Base-by-base conservation (phyloP, 2,329 filamentous ascomycete genomes). In the Hypoxylon sp. region DNA sequence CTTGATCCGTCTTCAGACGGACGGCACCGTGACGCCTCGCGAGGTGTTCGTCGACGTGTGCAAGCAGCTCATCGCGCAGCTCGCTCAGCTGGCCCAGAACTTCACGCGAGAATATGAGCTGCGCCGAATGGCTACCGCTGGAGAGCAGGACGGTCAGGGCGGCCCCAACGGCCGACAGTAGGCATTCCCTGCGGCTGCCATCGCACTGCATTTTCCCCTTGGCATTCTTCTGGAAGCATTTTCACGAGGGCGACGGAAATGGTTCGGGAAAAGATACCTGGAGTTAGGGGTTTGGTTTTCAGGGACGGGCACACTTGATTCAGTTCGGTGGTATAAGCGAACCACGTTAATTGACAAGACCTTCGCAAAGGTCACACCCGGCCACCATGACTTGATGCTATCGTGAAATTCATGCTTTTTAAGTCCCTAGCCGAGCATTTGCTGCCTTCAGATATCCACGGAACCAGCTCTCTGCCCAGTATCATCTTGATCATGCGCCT, bases 101-200 rank as follows among this genome's bases (percentile, higher is more conserved):
- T 97, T 98, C 74, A 96, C 91, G 17, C 92, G 94, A 71, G 94
- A 98, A 76, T 95, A 88, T 77, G 91, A 96, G 76, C 78, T 96
- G 68, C 88, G 91, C 69, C 93, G 92, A 77, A 94, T 96, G 83
- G 91, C 88, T 58, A 85, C 85, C 40, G 86, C 84, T 18, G 84
- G 84, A 48, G 84, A 88, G 62, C 80, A 84, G 68, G 81, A 77
- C 54, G 78, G 71, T 48, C 18, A 27, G 1, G 47, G 29, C 17
- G 70, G 69, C 42, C 55, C 61, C 41, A 64, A 67, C 42, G 71
- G 70, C 27, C 66, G 63, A 29, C 65, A 63, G 33, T 72, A 63
- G 60, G 38, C 6, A 23, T 13, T 45, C 3, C 1, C 1, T 1
- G 4, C 35, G n/a, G 7, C 35, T 40, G 48, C 37, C 11, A 42